Percentiles rank a stretch among this genome's conserved stretches.
Conservation (phyloP, 2,329 filamentous ascomycete genomes). For the Hortaea werneckii region DNA sequence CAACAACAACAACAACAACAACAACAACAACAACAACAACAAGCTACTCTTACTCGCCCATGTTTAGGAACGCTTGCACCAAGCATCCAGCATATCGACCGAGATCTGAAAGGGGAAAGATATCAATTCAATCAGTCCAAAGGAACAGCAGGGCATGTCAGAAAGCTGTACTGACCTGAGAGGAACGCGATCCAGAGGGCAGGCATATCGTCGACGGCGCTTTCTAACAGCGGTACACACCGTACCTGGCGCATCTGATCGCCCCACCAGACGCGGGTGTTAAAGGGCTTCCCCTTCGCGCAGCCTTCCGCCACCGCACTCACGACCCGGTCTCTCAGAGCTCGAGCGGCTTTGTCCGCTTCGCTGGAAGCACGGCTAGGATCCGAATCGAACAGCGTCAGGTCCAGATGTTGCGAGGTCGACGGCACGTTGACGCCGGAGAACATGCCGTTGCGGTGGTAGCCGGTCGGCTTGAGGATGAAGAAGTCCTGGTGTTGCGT, state of each 20-base stretch:
- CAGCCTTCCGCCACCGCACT: conserved; percentile 3
- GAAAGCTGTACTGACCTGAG: conserved; percentile 1
- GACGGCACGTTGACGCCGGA: conserved; percentile 13
- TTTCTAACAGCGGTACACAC: conserved; percentile 5
- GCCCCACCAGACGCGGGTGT: conserved; percentile 6
- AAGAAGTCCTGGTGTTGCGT: conserved; percentile 17
- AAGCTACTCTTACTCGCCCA: not conserved
- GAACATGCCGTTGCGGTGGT: conserved; percentile 11
- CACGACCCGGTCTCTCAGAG: conserved; percentile 5
- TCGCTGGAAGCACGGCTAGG: not conserved
- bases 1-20: not conserved
- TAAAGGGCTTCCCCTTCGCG: not conserved
- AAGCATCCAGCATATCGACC: conserved; percentile 5
- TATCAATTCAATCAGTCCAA: not conserved
- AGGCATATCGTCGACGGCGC: not conserved
- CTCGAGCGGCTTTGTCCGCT: conserved; percentile 1
- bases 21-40: not conserved
- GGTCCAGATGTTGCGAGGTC: conserved; percentile 13
- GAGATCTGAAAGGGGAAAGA: conserved; percentile 1
- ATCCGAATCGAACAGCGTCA: conserved; percentile 2
- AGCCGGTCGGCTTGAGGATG: conserved; percentile 14
- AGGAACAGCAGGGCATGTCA: not conserved
- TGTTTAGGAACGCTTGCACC: conserved; percentile 3
- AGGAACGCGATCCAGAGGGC: conserved; percentile 4
- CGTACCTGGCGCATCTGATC: conserved; percentile 5